Base-by-base conservation (phyloP, 345 rosid species). In the Garcia nutans region DNA sequence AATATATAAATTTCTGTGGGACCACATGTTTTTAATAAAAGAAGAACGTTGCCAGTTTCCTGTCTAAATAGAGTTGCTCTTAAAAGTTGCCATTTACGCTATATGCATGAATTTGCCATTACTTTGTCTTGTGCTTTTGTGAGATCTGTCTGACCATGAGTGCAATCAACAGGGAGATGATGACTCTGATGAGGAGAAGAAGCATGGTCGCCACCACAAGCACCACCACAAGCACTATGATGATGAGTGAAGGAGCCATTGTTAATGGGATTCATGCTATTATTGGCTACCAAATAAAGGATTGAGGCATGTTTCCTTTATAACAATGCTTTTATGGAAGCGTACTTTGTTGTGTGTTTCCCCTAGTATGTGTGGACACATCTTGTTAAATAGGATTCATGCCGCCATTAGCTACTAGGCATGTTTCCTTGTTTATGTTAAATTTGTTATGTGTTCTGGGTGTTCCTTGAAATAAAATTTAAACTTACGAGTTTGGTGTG, bases 121-220 rank as follows among this genome's bases (percentile, higher is more conserved):
- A 20, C n/a, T 26, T 23, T 63, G 10, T 71, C 12, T 49, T 33
- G 37, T 52, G 6, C 41, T 37, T 37, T 37, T 37, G 6, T 37
- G 41, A 37, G 41, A 37, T 37, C 22, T 55, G 23, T 42, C 55
- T 63, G 45, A 67, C 19, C 41, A 71, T 49, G 12, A 26, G 19
- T 44, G 59, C n/a, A 68, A 81, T 69, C 77, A 71, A 76, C 86
- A 92, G 97, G 97, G 89, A 77, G 90, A 60, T 45, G 84, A 89
- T 72, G 79, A 82, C 67, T 84, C 87, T 50, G 89, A 80, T 28
- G 88, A 82, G 17, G 85, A 89, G 79, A 73, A 85, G 82, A 84
- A 88, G 82, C 78, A 77, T 31, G 81, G 74, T 45, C 88, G 81
- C 80, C 13, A 73, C 78, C 68, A 87, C 82, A 84, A 89, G 57